phyloP scores from a whole-genome alignment of 495 filamentous ascomycete genomes.

The Xylaria grammica region DNA sequence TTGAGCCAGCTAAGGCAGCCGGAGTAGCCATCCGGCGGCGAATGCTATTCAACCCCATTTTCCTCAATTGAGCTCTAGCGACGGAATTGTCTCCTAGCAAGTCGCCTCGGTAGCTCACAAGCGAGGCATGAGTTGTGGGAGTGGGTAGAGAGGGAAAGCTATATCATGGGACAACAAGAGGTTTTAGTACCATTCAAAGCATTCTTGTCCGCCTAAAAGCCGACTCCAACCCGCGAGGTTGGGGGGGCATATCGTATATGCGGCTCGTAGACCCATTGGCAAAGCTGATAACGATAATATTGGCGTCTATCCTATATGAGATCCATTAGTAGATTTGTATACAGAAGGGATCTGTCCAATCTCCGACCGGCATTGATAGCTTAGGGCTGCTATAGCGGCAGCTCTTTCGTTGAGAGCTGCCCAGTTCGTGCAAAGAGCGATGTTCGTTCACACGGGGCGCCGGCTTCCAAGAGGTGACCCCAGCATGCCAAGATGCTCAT shows the following conservation, averaged over 20 bases:
- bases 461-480: neutral
- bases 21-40: conserved; percentile 17
- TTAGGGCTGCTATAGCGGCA: neutral
- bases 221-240: conserved; percentile 1
- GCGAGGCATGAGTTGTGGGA: neutral
- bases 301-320: neutral
- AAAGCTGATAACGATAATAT: conserved; percentile 15
- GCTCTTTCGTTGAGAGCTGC: conserved; percentile 9
- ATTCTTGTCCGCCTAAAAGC: neutral
- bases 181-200: conserved; percentile 1
- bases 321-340: neutral
- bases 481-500: conserved; percentile 13
- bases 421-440: conserved; percentile 8
- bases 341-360: neutral
- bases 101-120: neutral
- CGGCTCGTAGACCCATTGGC: conserved; percentile 5
- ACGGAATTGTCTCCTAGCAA: neutral
- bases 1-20: conserved; percentile 26
- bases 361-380: neutral
- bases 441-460: neutral
- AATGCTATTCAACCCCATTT: conserved; percentile 28
- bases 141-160: neutral
- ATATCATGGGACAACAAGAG: neutral
- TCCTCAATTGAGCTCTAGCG: conserved; percentile 11
- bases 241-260: neutral